These are phyloP conservation scores for Salix viminalis DNA, from an alignment of 345 rosid species.

Conservation along the genomic window DNA sequence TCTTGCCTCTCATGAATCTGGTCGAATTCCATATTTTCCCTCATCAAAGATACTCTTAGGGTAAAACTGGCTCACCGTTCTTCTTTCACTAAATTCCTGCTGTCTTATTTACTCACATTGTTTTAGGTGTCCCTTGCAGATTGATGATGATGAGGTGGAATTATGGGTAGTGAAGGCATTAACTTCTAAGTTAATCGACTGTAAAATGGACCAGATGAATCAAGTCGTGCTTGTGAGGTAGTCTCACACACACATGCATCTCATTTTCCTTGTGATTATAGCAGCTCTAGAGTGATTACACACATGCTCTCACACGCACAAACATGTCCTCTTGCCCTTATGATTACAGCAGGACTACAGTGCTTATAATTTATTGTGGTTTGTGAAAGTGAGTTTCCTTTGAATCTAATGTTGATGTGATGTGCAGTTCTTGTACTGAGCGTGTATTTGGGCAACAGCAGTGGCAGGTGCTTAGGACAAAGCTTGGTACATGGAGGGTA, in stretches of 20 bases:
- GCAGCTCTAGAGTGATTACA: neutral
- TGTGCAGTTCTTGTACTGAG: constrained; percentile 62
- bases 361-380: neutral
- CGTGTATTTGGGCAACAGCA: constrained; percentile 68
- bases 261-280: neutral
- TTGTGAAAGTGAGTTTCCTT: neutral
- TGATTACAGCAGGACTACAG: neutral
- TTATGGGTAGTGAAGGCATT: constrained; percentile 84
- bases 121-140: constrained; percentile 32
- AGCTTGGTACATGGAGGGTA: constrained; percentile 81
- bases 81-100: constrained; percentile 3
- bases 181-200: constrained; percentile 66
- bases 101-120: constrained; percentile 1
- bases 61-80: constrained; percentile 31
- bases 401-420: constrained; percentile 9
- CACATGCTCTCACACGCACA: neutral
- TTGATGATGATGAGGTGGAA: constrained; percentile 79
- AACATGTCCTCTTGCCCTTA: neutral
- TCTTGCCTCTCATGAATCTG: constrained; percentile 64
- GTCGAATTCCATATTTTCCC: constrained; percentile 59
- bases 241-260: neutral
- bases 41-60: constrained; percentile 65
- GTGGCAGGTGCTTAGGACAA: constrained; percentile 63
- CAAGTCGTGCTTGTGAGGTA: constrained; percentile 77
- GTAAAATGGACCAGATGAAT: constrained; percentile 95